Percentiles rank a stretch among this genome's conserved stretches.
These are phyloP conservation scores for Boechera stricta DNA, from an alignment of 345 rosid genomes.

Conservation along the genomic window DNA sequence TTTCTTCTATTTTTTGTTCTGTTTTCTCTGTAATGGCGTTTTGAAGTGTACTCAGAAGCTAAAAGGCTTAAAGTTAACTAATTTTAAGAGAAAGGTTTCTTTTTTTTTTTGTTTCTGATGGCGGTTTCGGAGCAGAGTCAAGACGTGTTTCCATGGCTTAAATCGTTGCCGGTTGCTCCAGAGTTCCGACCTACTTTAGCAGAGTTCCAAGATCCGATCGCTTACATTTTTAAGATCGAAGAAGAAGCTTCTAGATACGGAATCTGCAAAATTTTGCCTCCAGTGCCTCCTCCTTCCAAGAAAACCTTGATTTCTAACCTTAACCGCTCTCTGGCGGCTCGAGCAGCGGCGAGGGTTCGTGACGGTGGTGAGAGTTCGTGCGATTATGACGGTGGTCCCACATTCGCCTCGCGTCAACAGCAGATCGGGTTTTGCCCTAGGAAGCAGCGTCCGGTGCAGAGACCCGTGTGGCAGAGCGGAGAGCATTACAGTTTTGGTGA, in stretches of 20 bases:
- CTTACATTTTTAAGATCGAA: conserved; percentile 96
- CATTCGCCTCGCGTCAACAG: conserved; percentile 98
- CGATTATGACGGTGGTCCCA: conserved; percentile 59
- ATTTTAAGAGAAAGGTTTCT: not conserved
- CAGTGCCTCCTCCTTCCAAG: conserved; percentile 68
- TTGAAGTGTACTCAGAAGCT: conserved; percentile 25
- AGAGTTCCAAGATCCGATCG: conserved; percentile 99
- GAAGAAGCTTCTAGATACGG: conserved; percentile 91
- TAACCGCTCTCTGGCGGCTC: conserved; percentile 80
- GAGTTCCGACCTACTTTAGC: conserved; percentile 82
- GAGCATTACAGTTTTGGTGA: conserved; percentile 80
- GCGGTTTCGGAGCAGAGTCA: conserved; percentile 59
- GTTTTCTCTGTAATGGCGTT: conserved; percentile 46
- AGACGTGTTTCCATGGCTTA: conserved; percentile 91
- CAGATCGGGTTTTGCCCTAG: conserved; percentile 99
- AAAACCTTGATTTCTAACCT: conserved; percentile 74
- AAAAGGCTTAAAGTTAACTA: conserved; percentile 16
- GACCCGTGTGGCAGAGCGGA: conserved; percentile 98
- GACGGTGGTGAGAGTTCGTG: conserved; percentile 19
- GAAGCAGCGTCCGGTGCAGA: conserved; percentile 85
- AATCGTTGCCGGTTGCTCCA: conserved; percentile 85
- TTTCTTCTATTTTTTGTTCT: conserved; percentile 13
- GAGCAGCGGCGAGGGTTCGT: conserved; percentile 50
- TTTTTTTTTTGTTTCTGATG: conserved; percentile 32
- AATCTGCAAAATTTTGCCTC: conserved; percentile 98